Percentiles rank a stretch among this genome's conserved stretches.
Evolutionary conservation across 2,329 filamentous ascomycete species (phyloP).

Genomic region (Cryphonectria radicalis): DNA sequence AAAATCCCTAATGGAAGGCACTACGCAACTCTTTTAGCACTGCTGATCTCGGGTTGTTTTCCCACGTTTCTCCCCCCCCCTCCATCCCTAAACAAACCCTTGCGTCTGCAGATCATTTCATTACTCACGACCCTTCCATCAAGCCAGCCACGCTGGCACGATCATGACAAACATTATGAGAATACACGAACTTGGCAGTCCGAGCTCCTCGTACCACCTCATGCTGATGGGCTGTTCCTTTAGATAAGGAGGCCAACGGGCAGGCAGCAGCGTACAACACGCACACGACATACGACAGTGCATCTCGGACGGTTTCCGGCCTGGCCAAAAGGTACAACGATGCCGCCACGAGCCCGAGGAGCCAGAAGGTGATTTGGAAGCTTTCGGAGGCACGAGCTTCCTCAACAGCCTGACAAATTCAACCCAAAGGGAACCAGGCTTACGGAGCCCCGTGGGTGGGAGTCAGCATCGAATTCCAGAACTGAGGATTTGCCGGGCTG

Average conservation of each 20-base stretch:
- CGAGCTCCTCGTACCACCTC: background rate
- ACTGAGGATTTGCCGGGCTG: background rate
- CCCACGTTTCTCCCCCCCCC: background rate
- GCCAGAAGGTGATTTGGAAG: background rate
- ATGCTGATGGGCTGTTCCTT: slow-evolving; percentile 15
- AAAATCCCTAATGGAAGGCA: background rate
- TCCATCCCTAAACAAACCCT: background rate
- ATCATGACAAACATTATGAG: background rate
- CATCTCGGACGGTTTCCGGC: background rate
- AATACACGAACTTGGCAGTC: slow-evolving; percentile 1
- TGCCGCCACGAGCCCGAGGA: too few relatives aligned
- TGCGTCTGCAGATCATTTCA: slow-evolving; percentile 4
- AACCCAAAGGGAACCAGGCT: background rate
- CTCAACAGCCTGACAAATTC: background rate
- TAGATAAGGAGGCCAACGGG: background rate
- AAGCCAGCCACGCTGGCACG: background rate
- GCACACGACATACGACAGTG: background rate
- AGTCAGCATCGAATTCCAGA: background rate
- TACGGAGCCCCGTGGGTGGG: background rate
- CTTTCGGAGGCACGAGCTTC: background rate
- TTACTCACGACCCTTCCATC: background rate
- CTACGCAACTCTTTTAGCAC: background rate
- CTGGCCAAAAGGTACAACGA: background rate
- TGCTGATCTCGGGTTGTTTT: slow-evolving; percentile 25
- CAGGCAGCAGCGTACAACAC: background rate